These are phyloP conservation scores for Scutellaria baicalensis DNA, from an alignment of 257 asterid genomes.

Conservation along the genomic window DNA sequence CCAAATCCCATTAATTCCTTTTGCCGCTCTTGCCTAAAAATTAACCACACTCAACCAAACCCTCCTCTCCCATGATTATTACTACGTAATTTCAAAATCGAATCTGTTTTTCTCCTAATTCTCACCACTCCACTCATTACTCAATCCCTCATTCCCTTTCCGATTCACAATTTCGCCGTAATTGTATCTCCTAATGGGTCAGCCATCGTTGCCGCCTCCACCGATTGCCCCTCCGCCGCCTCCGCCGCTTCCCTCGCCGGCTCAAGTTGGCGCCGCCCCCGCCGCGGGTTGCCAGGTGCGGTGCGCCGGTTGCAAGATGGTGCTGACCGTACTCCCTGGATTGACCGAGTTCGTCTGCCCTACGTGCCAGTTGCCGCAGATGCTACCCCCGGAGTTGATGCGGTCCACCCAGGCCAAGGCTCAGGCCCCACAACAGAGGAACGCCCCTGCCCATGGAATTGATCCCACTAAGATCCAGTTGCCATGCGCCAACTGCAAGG, in stretches of 20 bases:
- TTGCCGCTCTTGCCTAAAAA: constrained; percentile 32
- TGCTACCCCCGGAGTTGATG: constrained; percentile 94
- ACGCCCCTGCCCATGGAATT: constrained; percentile 70
- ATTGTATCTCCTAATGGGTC: constrained; percentile 42
- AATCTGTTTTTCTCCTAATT: constrained; percentile 13
- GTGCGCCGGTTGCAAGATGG: constrained; percentile 92
- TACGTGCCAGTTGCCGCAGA: constrained; percentile 85
- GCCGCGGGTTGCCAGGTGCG: constrained; percentile 74
- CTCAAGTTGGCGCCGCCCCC: constrained; percentile 25
- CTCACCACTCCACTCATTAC: constrained; percentile 13
- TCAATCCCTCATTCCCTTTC: constrained; percentile 5
- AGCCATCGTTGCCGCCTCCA: constrained; percentile 69
- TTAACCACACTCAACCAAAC: constrained; percentile 21
- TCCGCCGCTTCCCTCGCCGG: constrained; percentile 33
- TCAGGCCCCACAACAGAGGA: constrained; percentile 31
- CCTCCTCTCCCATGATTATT: constrained; percentile 19
- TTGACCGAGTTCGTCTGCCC: constrained; percentile 90
- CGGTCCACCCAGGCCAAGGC: constrained; percentile 29
- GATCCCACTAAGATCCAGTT: constrained; percentile 98
- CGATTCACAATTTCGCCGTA: constrained; percentile 4
- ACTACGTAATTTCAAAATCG: constrained; percentile 7
- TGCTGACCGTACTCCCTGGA: constrained; percentile 64
- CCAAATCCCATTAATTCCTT: constrained; percentile 27
- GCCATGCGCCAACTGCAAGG: constrained; percentile 89
- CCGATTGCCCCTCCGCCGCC: constrained; percentile 48